Evolutionary conservation across 2,329 filamentous ascomycete genomes (phyloP), one percentile per base, ranked within the genome.

Genomic region (Metarhizium humberi): DNA sequence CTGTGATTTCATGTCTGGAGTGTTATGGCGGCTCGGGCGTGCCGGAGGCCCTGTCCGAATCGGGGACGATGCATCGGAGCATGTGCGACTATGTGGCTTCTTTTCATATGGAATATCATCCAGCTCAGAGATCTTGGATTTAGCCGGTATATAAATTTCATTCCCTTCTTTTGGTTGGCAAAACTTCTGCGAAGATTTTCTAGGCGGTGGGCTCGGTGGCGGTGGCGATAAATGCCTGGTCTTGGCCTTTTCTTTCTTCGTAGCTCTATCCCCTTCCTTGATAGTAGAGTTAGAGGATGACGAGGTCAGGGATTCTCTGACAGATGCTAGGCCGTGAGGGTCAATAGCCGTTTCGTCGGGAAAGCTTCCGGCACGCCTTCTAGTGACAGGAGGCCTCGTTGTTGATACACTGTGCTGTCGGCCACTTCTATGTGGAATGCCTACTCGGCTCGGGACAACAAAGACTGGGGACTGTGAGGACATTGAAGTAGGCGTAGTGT

Each of bases 401-500:
- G 77, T 69, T 50, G 76, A 72, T 50, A 78, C 82, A 63, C 81
- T 86, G 54, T 71, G 71, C 66, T 83, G 80, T 61, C 77, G 77
- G 56, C 69, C 64, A 61, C 78, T 77, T n/a, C 30, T 46, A 29
- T 32, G 52, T 8, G 74, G 67, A 51, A 73, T 70, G 30, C 68
- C 76, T 61, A 66, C 75, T 58, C 71, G 75, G 58, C 67, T 74
- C 54, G 71, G 80, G 58, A 64, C 77, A 66, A 82, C 70, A 4
- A 86, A 68, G 3, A 81, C 79, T 3, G 88, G 86, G 16, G 87
- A 91, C 62, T 87, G 85, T 1, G 88, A 91, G 7, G 85, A 87
- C 59, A 88, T 84, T 10, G 88, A 91, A 4, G 87, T 90, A 6
- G 88, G 88, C 3, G 88, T 91, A 1, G 87, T 90, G 57, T 88